A percentile compares a stretch with the other conserved stretches of the same genome.
phyloP scores from a whole-genome alignment of 257 asterid genomes.

The Solanum habrochaites region DNA sequence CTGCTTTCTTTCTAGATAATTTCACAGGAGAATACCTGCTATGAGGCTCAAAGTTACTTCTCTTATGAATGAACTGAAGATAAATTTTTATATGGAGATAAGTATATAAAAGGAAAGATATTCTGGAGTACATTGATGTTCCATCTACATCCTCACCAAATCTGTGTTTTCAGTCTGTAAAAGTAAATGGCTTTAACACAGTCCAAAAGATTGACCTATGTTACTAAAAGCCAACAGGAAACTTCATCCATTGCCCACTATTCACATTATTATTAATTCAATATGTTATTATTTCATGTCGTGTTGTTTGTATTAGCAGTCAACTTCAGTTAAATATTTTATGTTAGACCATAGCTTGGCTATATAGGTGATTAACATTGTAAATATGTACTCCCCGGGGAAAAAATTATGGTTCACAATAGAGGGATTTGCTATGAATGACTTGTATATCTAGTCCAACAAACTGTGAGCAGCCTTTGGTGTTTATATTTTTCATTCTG shows the following conservation, averaged over 20 bases:
- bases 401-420: neutral
- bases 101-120: neutral
- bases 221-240: neutral
- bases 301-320: neutral
- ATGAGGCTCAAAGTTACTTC: neutral
- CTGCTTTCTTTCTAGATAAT: neutral
- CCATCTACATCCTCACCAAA: neutral
- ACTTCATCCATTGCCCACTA: neutral
- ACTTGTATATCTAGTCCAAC: neutral
- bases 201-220: neutral
- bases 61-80: neutral
- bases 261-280: neutral
- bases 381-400: neutral
- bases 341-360: neutral
- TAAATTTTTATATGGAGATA: neutral
- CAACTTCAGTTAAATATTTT: neutral
- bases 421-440: neutral
- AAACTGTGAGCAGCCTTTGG: neutral
- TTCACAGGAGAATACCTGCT: neutral
- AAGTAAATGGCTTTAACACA: neutral
- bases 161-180: neutral
- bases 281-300: neutral
- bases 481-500: neutral
- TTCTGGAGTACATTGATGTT: neutral
- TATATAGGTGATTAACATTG: neutral